A percentile compares a stretch with the other conserved stretches of the same genome.
phyloP scores from a whole-genome alignment of 805 yeast species.

The Nakazawaea holstii region DNA sequence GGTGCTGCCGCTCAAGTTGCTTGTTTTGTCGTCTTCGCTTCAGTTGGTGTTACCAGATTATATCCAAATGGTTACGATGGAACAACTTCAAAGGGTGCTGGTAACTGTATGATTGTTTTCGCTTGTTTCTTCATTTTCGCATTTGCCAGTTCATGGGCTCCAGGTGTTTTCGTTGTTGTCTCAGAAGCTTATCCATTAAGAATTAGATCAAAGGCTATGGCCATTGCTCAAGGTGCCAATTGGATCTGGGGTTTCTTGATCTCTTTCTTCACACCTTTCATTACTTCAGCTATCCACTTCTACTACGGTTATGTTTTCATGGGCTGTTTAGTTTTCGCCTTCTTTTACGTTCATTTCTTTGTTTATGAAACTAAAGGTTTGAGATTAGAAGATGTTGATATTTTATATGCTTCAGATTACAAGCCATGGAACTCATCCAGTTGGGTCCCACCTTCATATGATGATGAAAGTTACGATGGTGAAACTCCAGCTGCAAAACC shows the following conservation, averaged over 20 bases:
- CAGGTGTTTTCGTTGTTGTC: slow-evolving; percentile 56
- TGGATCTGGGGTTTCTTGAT: slow-evolving; percentile 71
- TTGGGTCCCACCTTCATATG: slow-evolving; percentile 44
- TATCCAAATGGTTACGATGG: slow-evolving; percentile 30
- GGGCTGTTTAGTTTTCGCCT: slow-evolving; percentile 51
- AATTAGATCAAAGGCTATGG: slow-evolving; percentile 63
- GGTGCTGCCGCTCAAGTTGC: slow-evolving; percentile 51
- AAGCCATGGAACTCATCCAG: slow-evolving; percentile 41
- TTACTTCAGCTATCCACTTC: slow-evolving; percentile 42
- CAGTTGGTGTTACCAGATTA: slow-evolving; percentile 50
- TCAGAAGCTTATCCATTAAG: slow-evolving; percentile 61
- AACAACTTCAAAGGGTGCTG: slow-evolving; percentile 44
- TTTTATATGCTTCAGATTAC: slow-evolving; percentile 43
- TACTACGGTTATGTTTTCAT: slow-evolving; percentile 47
- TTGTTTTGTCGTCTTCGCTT: slow-evolving; percentile 55
- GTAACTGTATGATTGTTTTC: slow-evolving; percentile 49
- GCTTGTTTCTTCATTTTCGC: slow-evolving; percentile 59
- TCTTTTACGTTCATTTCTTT: slow-evolving; percentile 50
- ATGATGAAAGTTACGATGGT: not conserved
- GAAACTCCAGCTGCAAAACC: slow-evolving; percentile 7
- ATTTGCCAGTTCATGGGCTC: slow-evolving; percentile 78
- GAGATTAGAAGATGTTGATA: slow-evolving; percentile 63
- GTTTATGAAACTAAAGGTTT: slow-evolving; percentile 66
- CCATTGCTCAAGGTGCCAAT: slow-evolving; percentile 64
- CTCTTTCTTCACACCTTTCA: slow-evolving; percentile 61